Conservation (phyloP, 768 basidiomycete species). For the Tylopilus rubrobrunneus region DNA sequence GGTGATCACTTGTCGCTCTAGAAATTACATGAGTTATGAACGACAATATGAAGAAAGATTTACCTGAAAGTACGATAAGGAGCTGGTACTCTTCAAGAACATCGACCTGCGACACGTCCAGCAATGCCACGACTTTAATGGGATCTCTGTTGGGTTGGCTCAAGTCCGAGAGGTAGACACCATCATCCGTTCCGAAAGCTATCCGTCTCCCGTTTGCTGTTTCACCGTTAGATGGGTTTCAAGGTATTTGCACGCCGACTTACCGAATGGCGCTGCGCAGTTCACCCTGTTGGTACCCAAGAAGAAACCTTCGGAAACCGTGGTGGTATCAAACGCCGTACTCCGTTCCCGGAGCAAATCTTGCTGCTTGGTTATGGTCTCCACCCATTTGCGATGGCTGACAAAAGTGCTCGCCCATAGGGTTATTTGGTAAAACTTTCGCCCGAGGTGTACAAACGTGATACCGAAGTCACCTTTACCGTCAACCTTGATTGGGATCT, state of each 20-base stretch:
- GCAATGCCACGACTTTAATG: slow-evolving; percentile 80
- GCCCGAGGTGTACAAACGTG: slow-evolving; percentile 90
- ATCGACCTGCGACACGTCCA: slow-evolving; percentile 93
- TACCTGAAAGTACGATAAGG: slow-evolving; percentile 97
- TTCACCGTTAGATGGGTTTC: slow-evolving; percentile 3
- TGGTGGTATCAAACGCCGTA: slow-evolving; percentile 78
- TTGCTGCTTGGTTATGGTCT: slow-evolving; percentile 88
- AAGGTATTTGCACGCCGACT: slow-evolving; percentile 35
- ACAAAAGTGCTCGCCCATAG: slow-evolving; percentile 87
- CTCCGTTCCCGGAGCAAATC: slow-evolving; percentile 79
- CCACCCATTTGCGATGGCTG: slow-evolving; percentile 91
- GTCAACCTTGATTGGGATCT: slow-evolving; percentile 49
- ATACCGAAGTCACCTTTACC: slow-evolving; percentile 87
- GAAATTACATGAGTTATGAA: neutral
- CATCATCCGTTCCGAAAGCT: slow-evolving; percentile 97
- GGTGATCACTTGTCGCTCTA: slow-evolving; percentile 93
- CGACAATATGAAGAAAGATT: slow-evolving; percentile 13
- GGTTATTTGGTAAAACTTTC: slow-evolving; percentile 87
- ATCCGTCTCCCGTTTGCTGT: slow-evolving; percentile 78
- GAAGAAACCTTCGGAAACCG: slow-evolving; percentile 88
- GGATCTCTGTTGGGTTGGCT: slow-evolving; percentile 75
- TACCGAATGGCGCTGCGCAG: slow-evolving; percentile 84
- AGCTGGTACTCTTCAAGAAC: slow-evolving; percentile 95
- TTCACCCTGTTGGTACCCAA: slow-evolving; percentile 81
- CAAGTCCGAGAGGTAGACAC: slow-evolving; percentile 91